Percentiles rank a stretch among this genome's conserved stretches.
phyloP scores from a whole-genome alignment of 805 yeast species.

The Suhomyces sp. region DNA sequence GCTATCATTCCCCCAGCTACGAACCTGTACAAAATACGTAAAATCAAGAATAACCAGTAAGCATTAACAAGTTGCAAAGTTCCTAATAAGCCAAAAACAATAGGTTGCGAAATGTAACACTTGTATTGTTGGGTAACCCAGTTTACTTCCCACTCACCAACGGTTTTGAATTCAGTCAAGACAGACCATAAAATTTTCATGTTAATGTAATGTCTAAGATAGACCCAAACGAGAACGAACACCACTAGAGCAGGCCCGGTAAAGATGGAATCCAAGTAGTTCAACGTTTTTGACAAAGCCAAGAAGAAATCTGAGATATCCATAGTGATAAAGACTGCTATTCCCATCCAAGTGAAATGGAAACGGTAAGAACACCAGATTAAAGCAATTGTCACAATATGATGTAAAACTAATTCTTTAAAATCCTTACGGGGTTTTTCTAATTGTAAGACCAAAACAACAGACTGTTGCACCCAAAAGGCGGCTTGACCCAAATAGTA shows the following conservation, averaged over 20 bases:
- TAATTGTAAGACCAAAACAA: constrained; percentile 74
- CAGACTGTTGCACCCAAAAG: constrained; percentile 96
- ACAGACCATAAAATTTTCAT: constrained; percentile 79
- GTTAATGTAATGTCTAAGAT: constrained; percentile 84
- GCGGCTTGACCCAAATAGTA: constrained; percentile 92
- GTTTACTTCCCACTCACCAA: constrained; percentile 77
- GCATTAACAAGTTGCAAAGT: constrained; percentile 83
- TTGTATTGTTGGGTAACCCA: constrained; percentile 93
- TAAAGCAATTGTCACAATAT: constrained; percentile 82
- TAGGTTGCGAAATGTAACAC: constrained; percentile 92
- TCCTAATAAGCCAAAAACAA: constrained; percentile 72
- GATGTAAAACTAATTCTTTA: constrained; percentile 88
- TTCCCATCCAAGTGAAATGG: constrained; percentile 95
- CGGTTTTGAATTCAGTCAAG: constrained; percentile 78
- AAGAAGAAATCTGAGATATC: constrained; percentile 90
- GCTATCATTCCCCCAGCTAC: constrained; percentile 56
- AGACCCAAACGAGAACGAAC: constrained; percentile 77
- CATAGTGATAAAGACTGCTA: constrained; percentile 90
- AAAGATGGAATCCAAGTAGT: constrained; percentile 69
- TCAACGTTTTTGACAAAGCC: constrained; percentile 79
- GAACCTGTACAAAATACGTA: constrained; percentile 72
- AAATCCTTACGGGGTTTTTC: constrained; percentile 96
- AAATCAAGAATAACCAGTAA: constrained; percentile 83
- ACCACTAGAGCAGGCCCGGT: constrained; percentile 64
- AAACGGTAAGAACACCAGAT: constrained; percentile 86